Evolutionary conservation across 306 rosid species (phyloP).

Genomic region (Citrullus amarus): DNA sequence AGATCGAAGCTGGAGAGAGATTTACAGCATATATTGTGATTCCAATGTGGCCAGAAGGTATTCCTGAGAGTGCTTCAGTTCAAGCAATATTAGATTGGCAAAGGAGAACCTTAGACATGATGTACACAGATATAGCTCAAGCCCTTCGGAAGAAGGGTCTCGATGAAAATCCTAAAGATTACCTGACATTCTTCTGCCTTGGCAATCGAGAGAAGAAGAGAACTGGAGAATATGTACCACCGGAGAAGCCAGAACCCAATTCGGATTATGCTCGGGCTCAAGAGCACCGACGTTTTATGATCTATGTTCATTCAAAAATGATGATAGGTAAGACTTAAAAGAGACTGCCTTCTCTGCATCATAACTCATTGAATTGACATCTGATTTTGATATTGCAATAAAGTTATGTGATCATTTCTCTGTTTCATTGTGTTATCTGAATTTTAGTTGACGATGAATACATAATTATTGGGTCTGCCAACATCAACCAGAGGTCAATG

Average conservation of each 20-base stretch:
- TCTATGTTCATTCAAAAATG: constrained; percentile 93
- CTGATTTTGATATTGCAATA: neutral
- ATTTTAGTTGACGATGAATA: constrained; percentile 76
- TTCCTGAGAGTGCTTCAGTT: constrained; percentile 70
- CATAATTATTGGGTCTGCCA: constrained; percentile 80
- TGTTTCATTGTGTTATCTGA: neutral
- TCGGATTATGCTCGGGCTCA: constrained; percentile 60
- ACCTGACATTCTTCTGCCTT: constrained; percentile 74
- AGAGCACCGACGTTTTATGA: constrained; percentile 61
- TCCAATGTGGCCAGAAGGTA: constrained; percentile 95
- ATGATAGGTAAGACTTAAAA: constrained; percentile 57
- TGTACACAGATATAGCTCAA: constrained; percentile 54
- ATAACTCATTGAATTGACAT: neutral
- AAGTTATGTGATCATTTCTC: neutral
- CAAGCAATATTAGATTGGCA: constrained; percentile 89
- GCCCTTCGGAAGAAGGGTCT: constrained; percentile 42
- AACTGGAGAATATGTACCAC: constrained; percentile 30
- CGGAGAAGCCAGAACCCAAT: constrained; percentile 40
- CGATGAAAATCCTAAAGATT: constrained; percentile 36
- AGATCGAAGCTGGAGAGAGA: constrained; percentile 69
- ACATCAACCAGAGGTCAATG: constrained; percentile 89
- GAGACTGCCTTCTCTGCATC: neutral
- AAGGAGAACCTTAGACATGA: constrained; percentile 73
- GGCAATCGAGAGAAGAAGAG: constrained; percentile 41
- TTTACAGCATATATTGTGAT: constrained; percentile 61